A percentile compares a stretch with the other conserved stretches of the same genome.
These are phyloP conservation scores for Echinosophora koreensis DNA, from an alignment of 306 rosid genomes.

Conservation along the genomic window DNA sequence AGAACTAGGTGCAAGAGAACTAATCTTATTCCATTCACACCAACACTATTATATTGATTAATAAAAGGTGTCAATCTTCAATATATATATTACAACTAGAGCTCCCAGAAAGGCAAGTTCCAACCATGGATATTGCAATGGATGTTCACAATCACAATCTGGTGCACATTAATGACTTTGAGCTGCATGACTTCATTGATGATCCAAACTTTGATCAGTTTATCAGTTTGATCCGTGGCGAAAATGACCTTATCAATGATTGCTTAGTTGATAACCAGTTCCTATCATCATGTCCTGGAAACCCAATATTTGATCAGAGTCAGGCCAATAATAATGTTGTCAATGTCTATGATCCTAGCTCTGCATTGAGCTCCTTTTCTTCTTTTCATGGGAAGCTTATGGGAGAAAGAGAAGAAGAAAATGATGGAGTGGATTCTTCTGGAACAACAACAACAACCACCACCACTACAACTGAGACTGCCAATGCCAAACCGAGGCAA, in stretches of 20 bases:
- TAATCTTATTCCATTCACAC: conserved; percentile 52
- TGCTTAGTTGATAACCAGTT: conserved; percentile 53
- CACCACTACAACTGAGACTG: conserved; percentile 13
- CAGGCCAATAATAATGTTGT: conserved; percentile 28
- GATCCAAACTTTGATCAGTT: conserved; percentile 72
- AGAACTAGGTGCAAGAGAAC: background rate
- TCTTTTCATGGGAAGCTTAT: conserved; percentile 51
- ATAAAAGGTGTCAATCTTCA: conserved; percentile 42
- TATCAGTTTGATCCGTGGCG: conserved; percentile 77
- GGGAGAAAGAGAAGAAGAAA: conserved; percentile 51
- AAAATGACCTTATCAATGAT: conserved; percentile 59
- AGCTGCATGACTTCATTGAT: conserved; percentile 66
- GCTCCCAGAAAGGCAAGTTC: too few species aligned
- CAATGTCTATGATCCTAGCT: conserved; percentile 53
- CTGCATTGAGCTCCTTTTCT: conserved; percentile 57
- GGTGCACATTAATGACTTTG: conserved; percentile 53
- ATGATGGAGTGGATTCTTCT: conserved; percentile 59
- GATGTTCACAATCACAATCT: conserved; percentile 39
- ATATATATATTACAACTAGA: too few species aligned
- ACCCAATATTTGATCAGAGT: conserved; percentile 41
- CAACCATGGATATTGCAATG: conserved; percentile 41
- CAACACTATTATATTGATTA: conserved; percentile 22
- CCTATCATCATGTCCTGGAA: conserved; percentile 39
- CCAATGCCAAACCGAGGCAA: conserved; percentile 39
- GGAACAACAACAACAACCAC: conserved; percentile 40